A percentile compares a stretch with the other conserved stretches of the same genome.
Evolutionary conservation across 225 moss, liverwort and hornwort genomes (phyloP).

Genomic region (Pleurozium schreberi): DNA sequence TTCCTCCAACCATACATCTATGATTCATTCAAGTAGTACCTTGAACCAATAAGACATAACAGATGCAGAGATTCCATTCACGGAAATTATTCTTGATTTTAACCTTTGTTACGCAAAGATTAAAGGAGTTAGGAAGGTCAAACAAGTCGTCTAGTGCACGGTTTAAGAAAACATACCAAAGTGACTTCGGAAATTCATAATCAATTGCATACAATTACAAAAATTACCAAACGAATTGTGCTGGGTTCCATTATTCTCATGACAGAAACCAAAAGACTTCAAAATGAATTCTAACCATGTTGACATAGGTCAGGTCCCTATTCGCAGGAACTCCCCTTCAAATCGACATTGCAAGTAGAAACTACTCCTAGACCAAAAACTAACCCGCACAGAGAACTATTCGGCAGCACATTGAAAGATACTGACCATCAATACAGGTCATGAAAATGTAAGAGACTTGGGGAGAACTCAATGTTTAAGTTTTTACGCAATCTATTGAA

Average conservation of each 20-base stretch:
- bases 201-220: neutral
- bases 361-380: neutral
- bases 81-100: neutral
- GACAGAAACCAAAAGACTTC: neutral
- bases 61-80: neutral
- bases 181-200: neutral
- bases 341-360: neutral
- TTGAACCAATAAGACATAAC: neutral
- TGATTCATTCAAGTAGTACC: neutral
- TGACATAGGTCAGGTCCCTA: neutral
- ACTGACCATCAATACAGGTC: no score
- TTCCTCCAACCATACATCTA: neutral
- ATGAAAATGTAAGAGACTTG: no score
- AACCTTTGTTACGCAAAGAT: neutral
- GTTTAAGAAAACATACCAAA: neutral
- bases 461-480: no score
- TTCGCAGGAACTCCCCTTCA: no score
- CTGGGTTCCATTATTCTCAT: neutral
- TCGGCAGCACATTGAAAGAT: no score
- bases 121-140: neutral
- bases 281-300: neutral
- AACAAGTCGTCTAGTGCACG: neutral
- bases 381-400: neutral
- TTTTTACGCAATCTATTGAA: no score
- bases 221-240: neutral